Evolutionary conservation across 2,329 filamentous ascomycete species (phyloP).

Genomic region (Proliferodiscus dingleyae): DNA sequence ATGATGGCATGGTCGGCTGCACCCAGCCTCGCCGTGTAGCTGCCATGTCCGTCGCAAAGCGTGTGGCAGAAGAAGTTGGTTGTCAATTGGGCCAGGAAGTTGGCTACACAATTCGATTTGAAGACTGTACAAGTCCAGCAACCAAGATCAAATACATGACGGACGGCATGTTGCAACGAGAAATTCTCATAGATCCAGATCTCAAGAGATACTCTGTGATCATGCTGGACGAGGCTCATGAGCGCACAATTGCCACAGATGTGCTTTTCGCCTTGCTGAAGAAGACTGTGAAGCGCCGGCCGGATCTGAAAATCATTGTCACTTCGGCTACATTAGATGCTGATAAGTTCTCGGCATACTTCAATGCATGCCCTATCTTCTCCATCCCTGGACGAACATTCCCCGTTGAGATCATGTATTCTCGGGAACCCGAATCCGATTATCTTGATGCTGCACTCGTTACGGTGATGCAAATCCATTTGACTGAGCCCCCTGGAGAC

Average conservation of each 20-base stretch:
- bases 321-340: conserved; percentile 95
- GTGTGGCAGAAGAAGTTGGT: conserved; percentile 92
- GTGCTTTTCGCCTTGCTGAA: conserved; percentile 92
- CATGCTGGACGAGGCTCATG: conserved; percentile 97
- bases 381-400: conserved; percentile 93
- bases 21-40: conserved; percentile 96
- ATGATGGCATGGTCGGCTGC: conserved; percentile 86
- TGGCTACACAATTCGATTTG: conserved; percentile 95
- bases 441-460: conserved; percentile 92
- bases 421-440: conserved; percentile 88
- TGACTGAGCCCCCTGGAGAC: conserved; percentile 87
- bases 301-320: conserved; percentile 90
- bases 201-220: conserved; percentile 89
- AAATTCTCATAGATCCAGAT: conserved; percentile 88
- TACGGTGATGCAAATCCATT: conserved; percentile 96
- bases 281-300: conserved; percentile 79
- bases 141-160: conserved; percentile 99
- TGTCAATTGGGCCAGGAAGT: conserved; percentile 88
- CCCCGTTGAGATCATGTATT: conserved; percentile 95
- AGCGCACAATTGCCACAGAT: conserved; percentile 92
- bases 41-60: conserved; percentile 95
- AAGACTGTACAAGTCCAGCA: conserved; percentile 80
- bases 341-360: conserved; percentile 95
- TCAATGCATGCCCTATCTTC: conserved; percentile 93
- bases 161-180: conserved; percentile 94